Conservation (phyloP, 1,139 yeast genomes). For the Taiozyma sp. region DNA sequence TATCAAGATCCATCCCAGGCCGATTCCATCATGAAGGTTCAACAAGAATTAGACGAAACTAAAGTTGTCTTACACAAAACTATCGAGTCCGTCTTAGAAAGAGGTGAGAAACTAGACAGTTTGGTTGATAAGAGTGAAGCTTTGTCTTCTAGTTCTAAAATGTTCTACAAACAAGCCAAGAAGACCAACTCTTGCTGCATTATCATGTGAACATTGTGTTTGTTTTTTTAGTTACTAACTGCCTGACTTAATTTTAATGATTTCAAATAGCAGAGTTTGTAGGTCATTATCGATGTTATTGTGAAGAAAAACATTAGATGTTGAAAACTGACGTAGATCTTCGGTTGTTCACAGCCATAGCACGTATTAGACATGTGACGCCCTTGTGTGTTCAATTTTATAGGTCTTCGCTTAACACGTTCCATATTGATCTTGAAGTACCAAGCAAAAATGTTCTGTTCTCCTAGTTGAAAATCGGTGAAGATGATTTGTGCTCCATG, state of each 20-base stretch:
- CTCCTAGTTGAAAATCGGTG: too few species aligned
- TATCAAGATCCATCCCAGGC: slow-evolving; percentile 98
- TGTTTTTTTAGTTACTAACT: background rate
- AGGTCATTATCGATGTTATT: background rate
- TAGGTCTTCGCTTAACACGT: background rate
- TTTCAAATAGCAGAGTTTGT: background rate
- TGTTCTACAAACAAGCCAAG: slow-evolving; percentile 96
- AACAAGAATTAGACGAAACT: slow-evolving; percentile 96
- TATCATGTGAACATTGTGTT: slow-evolving; percentile 42
- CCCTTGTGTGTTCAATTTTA: background rate
- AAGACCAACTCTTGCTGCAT: slow-evolving; percentile 96
- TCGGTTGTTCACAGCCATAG: background rate
- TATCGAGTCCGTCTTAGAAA: slow-evolving; percentile 86
- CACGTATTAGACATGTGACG: background rate
- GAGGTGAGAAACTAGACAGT: slow-evolving; percentile 94
- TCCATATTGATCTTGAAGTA: too few species aligned
- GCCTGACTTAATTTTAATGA: background rate
- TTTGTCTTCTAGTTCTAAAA: slow-evolving; percentile 77
- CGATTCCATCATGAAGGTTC: slow-evolving; percentile 94
- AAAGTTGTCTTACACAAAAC: slow-evolving; percentile 95
- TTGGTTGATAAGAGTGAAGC: slow-evolving; percentile 95
- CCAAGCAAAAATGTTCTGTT: too few species aligned
- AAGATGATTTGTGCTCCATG: too few species aligned
- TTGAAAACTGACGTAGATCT: background rate
- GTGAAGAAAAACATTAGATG: too few species aligned